Evolutionary conservation across 177 flowering plant species (phyloP), one percentile per base, ranked within the genome.

Genomic region (Vitis hybrid): DNA sequence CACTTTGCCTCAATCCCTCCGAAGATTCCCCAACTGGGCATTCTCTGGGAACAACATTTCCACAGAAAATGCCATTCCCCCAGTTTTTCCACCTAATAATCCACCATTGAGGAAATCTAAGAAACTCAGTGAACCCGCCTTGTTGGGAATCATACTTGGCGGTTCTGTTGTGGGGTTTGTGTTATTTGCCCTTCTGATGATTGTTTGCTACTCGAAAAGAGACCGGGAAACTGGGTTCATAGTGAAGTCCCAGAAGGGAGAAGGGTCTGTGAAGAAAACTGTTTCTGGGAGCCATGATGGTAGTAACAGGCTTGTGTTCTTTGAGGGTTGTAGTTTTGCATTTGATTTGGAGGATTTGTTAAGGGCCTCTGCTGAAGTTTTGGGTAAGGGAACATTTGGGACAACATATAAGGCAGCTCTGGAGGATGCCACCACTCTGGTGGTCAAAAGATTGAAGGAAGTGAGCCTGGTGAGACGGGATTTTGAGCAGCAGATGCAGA

Each of bases 341-440:
- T 93, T 93, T 75, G 92, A 89, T 71, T 73, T 91, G 62, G 94
- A 88, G 71, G 97, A 93, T 78, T 79, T 93, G 83, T 71, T 93
- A 78, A 90, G 89, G 67, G 93, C 97, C 33, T 87, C 97, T 18
- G 98, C 97, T 22, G 97, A 91, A 78, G 87, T 93, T 19, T 89
- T 91, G 8, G 98, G 95, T 55, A 91, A 89, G 73, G 98, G 97
- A n/a, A 81, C 83, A 2, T 88, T 86, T 66, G 97, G 97, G 56
- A 84, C 83, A 55, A 83, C 90, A 0, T 91, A 91, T 70, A 93
- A 83, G 83, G 98, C 92, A 1, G 86, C 90, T 56, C 64, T 91
- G 19, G 93, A 89, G 78, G 97, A 89, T 73, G 77, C 86, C 8
- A 80, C 78, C 7, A 81, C 87, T 1, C 83, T 93, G 61, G 98